Conservation (phyloP, 2,329 filamentous ascomycete genomes). For the Penicillium sp. region DNA sequence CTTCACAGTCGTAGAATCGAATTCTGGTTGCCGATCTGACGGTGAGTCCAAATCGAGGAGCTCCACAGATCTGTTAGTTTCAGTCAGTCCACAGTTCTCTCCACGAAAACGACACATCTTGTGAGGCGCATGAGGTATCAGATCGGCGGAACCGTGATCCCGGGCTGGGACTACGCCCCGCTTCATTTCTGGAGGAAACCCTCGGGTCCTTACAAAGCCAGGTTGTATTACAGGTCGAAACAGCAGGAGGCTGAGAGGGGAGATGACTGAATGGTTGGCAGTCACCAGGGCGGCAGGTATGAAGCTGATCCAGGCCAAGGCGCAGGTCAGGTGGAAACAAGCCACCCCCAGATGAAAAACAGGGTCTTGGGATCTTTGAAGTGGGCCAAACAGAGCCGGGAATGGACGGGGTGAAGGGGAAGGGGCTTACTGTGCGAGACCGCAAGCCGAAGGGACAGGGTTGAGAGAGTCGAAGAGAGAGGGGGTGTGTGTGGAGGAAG, state of each 20-base stretch:
- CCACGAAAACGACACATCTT: not conserved
- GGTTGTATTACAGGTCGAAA: slow-evolving; percentile 3
- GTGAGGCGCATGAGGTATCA: not conserved
- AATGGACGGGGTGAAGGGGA: not conserved
- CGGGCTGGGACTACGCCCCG: not conserved
- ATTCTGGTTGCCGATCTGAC: slow-evolving; percentile 7
- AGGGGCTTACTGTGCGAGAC: slow-evolving; percentile 10
- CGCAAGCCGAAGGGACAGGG: slow-evolving; percentile 1
- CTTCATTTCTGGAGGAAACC: not conserved
- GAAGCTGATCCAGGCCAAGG: not conserved
- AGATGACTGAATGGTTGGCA: not conserved
- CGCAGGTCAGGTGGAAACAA: not conserved
- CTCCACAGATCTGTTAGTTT: not conserved
- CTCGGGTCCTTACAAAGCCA: not conserved
- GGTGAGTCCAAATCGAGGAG: not conserved
- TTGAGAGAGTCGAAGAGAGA: not conserved
- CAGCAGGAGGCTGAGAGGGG: slow-evolving; percentile 13
- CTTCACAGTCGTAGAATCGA: slow-evolving; percentile 3
- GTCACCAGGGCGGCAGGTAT: not conserved
- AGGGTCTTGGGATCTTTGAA: not conserved
- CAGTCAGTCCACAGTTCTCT: not conserved
- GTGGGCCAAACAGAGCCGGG: not conserved
- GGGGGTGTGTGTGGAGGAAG: not conserved
- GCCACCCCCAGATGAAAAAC: not conserved
- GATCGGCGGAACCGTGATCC: not conserved